Evolutionary conservation across 1,139 yeast genomes (phyloP).

Genomic region (Pichia sp.): DNA sequence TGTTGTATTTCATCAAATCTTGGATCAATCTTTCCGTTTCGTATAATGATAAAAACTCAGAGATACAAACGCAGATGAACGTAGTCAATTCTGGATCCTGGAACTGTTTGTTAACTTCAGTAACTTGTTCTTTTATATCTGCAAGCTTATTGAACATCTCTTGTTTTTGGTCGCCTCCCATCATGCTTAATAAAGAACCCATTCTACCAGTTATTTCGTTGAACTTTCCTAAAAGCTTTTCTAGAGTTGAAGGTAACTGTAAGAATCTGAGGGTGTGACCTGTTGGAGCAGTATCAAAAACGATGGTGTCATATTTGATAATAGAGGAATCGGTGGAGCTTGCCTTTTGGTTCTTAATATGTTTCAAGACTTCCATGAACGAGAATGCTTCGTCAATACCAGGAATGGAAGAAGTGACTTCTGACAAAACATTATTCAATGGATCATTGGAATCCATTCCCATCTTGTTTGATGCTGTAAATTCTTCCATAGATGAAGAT

Average conservation of each 20-base stretch:
- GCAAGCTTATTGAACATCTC: conserved; percentile 80
- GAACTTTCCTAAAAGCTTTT: conserved; percentile 80
- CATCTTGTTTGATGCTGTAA: conserved; percentile 50
- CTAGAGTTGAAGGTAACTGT: conserved; percentile 88
- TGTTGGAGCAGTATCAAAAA: conserved; percentile 97
- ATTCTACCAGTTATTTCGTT: conserved; percentile 79
- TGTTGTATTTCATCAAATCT: conserved; percentile 87
- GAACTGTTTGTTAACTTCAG: conserved; percentile 89
- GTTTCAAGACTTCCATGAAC: conserved; percentile 95
- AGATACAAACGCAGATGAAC: conserved; percentile 93
- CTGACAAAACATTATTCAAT: conserved; percentile 72
- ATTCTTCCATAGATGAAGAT: conserved; percentile 86
- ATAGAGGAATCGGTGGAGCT: conserved; percentile 38
- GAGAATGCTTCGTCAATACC: conserved; percentile 98
- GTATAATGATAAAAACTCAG: conserved; percentile 89
- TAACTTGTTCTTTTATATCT: conserved; percentile 77
- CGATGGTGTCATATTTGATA: conserved; percentile 71
- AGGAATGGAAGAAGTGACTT: conserved; percentile 91
- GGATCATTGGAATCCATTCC: conserved; percentile 54
- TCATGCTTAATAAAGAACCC: conserved; percentile 88
- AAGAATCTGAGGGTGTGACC: conserved; percentile 94
- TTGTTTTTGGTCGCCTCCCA: conserved; percentile 59
- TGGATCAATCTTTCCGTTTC: conserved; percentile 98
- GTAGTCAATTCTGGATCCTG: conserved; percentile 95
- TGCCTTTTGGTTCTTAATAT: conserved; percentile 71